Percentiles rank a stretch among this genome's conserved stretches.
Evolutionary conservation across 768 basidiomycete species (phyloP).

Genomic region (Tylopilus plumbeoviolaceoides): DNA sequence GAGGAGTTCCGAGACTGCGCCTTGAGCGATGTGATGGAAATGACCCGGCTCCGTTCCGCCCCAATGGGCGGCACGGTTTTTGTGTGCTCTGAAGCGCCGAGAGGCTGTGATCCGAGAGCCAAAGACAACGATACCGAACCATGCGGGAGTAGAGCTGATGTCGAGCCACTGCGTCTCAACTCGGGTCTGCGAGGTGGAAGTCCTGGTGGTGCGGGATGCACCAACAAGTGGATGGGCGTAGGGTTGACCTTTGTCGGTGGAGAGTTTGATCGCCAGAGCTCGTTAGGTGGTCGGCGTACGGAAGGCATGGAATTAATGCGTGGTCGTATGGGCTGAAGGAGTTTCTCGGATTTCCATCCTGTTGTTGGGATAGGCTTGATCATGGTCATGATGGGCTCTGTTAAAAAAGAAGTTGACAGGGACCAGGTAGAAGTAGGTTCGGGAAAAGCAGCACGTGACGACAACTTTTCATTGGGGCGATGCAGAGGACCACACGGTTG

Average conservation of each 20-base stretch:
- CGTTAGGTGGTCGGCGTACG: constrained; percentile 16
- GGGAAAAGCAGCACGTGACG: constrained; percentile 7
- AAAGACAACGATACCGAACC: constrained; percentile 20
- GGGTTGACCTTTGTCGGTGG: constrained; percentile 2
- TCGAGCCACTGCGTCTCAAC: constrained; percentile 6
- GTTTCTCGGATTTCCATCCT: constrained; percentile 20
- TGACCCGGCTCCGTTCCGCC: constrained; percentile 26
- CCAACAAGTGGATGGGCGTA: neutral
- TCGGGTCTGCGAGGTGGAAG: constrained; percentile 12
- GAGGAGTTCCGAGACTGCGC: constrained; percentile 3
- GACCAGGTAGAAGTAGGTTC: constrained; percentile 12
- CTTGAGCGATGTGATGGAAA: constrained; percentile 16
- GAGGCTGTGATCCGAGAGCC: constrained; percentile 26
- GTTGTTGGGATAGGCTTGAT: constrained; percentile 1
- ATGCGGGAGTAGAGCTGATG: neutral
- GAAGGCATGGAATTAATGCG: constrained; percentile 14
- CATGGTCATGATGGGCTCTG: constrained; percentile 1
- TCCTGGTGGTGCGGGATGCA: constrained; percentile 20
- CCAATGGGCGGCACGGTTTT: constrained; percentile 27
- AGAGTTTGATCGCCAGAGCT: constrained; percentile 19
- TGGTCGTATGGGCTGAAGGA: constrained; percentile 14
- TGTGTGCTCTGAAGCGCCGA: constrained; percentile 17
- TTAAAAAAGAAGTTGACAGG: constrained; percentile 1
- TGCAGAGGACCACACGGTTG: constrained; percentile 3
- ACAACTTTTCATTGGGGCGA: constrained; percentile 4